Evolutionary conservation across 345 rosid genomes (phyloP).

Genomic region (Salix exigua): DNA sequence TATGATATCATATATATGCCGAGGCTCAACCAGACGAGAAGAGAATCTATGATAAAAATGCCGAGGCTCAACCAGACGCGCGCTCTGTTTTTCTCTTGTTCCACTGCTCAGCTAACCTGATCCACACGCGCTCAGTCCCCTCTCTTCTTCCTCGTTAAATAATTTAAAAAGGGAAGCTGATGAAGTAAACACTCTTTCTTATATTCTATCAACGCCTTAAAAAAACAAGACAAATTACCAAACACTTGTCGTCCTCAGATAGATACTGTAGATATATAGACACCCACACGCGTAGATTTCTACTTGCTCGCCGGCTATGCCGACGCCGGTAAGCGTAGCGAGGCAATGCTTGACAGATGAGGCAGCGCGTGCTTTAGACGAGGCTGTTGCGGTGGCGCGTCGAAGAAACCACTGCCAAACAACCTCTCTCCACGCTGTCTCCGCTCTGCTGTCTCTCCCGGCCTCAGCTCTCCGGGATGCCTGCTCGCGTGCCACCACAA

Average conservation of each 20-base stretch:
- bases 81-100: conserved; percentile 17
- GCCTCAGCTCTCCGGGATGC: conserved; percentile 57
- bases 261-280: neutral
- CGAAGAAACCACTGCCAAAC: conserved; percentile 61
- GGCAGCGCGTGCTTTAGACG: conserved; percentile 60
- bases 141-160: conserved; percentile 12
- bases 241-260: neutral
- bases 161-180: conserved; percentile 19
- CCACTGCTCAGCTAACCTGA: conserved; percentile 11
- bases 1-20: conserved; percentile 37
- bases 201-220: conserved; percentile 12
- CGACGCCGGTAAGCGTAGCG: conserved; percentile 55
- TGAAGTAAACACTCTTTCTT: conserved; percentile 27
- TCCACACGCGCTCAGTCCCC: neutral
- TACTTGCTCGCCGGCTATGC: conserved; percentile 44
- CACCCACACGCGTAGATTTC: neutral
- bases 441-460: conserved; percentile 51
- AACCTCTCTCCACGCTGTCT: conserved; percentile 65
- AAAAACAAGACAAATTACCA: neutral
- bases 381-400: conserved; percentile 67
- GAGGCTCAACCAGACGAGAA: conserved; percentile 31
- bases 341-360: conserved; percentile 66
- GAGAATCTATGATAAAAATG: conserved; percentile 38
- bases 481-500: conserved; percentile 47
- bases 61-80: conserved; percentile 37